Base-by-base conservation (phyloP, 208 protist genomes). In the Lotmaria passim region DNA sequence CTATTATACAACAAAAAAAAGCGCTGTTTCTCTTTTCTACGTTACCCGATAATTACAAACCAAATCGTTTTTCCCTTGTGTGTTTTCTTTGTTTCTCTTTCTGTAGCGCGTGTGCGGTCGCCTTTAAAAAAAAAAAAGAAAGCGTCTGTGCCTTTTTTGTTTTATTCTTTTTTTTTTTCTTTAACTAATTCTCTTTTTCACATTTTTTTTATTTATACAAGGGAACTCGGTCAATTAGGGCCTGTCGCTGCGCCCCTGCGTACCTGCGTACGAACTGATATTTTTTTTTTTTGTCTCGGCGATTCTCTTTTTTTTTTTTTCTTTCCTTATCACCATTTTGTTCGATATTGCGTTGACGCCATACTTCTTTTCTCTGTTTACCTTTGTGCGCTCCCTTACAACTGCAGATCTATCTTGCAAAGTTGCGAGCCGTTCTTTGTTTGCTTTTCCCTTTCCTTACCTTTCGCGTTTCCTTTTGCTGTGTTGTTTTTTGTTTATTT, bases 181-280 rank as follows among this genome's bases (percentile, higher is more conserved):
- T 48, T 48, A 48, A 21, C 43, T 21, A 7, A 6, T 48, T 48
- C 43, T 23, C 36, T 39, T 39, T 39, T 39, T 39, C 36, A 6
- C 36, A 39, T 39, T 39, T 39, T 39, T 39, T 6, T 39, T 12
- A 14, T 12, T 39, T 14, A 12, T 12, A 39, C 12, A 39, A 39
- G 12, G 12, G 36, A 39, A 39, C 8, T 39, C 6, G 36, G 8
- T 39, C 36, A 39, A 59, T 15, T 15, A 43, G 53, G 21, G 34
- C 34, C 34, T 28, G 53, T 43, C 53, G 28, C 19, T 23, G 41
- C 8, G 53, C 21, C 34, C 34, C n/a, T 59, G 53, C 34, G 53
- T 59, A 43, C 34, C 34, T 26, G 53, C 31, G 53, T 59, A 44
- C 30, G 53, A 41, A 31, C 34, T 30, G n/a, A 44, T 59, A 44